A percentile compares a stretch with the other conserved stretches of the same genome.
Evolutionary conservation across 1,284 basidiomycete genomes (phyloP).

Genomic region (Lentinula novae-zelandiae): DNA sequence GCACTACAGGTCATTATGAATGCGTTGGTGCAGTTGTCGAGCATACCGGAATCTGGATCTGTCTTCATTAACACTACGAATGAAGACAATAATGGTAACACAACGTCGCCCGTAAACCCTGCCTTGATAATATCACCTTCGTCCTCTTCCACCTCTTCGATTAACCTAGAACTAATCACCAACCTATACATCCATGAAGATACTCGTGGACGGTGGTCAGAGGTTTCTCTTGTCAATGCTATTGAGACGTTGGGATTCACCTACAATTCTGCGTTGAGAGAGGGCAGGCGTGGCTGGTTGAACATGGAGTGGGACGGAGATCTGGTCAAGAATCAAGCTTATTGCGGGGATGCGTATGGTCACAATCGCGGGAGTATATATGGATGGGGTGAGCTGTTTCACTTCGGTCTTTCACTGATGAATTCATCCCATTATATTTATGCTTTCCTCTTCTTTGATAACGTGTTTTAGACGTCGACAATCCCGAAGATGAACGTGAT

Average conservation of each 20-base stretch:
- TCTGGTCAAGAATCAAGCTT: not conserved
- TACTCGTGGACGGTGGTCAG: not conserved
- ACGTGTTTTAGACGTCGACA: not conserved
- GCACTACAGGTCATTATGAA: slow-evolving; percentile 44
- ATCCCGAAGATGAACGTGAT: not conserved
- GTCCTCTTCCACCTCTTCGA: not conserved
- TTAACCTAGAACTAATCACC: not conserved
- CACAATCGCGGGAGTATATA: not conserved
- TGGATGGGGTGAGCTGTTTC: not conserved
- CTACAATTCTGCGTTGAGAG: not conserved
- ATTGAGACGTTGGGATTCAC: not conserved
- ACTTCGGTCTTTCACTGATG: not conserved
- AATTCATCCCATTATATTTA: not conserved
- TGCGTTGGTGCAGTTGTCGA: slow-evolving; percentile 32
- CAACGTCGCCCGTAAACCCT: slow-evolving; percentile 29
- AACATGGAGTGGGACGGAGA: not conserved
- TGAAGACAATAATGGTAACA: slow-evolving; percentile 60
- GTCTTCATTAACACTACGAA: slow-evolving; percentile 55
- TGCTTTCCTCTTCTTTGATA: not conserved
- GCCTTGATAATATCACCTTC: not conserved
- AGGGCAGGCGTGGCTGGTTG: not conserved
- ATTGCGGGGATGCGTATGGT: not conserved
- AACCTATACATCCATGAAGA: not conserved
- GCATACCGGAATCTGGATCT: slow-evolving; percentile 9
- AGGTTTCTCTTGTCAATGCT: not conserved